Base-by-base conservation (phyloP, 192 early-diverging fungal genomes). In the Entomortierella parvispora region DNA sequence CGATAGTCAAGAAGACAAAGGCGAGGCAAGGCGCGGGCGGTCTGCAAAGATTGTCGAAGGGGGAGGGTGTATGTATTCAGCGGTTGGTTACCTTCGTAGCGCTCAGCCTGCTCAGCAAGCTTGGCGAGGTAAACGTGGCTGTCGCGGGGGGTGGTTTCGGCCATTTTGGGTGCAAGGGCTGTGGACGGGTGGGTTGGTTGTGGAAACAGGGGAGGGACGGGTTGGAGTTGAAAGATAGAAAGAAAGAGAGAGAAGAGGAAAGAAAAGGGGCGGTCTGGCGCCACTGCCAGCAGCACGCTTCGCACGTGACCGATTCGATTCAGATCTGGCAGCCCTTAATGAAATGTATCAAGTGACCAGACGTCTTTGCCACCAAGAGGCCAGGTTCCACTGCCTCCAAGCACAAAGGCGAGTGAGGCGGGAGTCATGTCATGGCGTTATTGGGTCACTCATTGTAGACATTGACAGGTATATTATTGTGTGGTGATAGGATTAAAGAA, bases 81-180 rank as follows among this genome's bases (percentile, higher is more conserved):
- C 12, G 37, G 29, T 31, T 56, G 22, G 31, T 70, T 87, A 95
- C 93, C 94, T 75, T 96, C 94, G 83, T 96, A 96, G 71, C 94
- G 88, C 86, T 96, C 94, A 62, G 94, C 95, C 86, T 98, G 96
- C 87, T 98, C 96, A 71, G 95, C 92, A 72, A 98, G 92, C 91
- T 97, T 97, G 86, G 95, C 95, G 93, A 96, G 95, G 90, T 97
- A 98, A 69, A 98, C 96, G 82, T 91, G 90, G 81, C 95, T 90
- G 68, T 89, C 88, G 68, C 75, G 75, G 56, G 76, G 37, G 43
- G 58, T 29, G 29, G 65, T 55, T 28, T 56, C 52, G 25, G 54
- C 22, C 65, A 68, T 77, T 29, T 20, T 77, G 26, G 40, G 46
- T 44, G 25, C 12, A 56, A 12, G 37, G 22, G n/a, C 6, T 11